Percentiles rank a stretch among this genome's conserved stretches.
These are phyloP conservation scores for Teratosphaeriaceae sp. DNA, from an alignment of 2,329 filamentous ascomycete genomes.

Conservation along the genomic window DNA sequence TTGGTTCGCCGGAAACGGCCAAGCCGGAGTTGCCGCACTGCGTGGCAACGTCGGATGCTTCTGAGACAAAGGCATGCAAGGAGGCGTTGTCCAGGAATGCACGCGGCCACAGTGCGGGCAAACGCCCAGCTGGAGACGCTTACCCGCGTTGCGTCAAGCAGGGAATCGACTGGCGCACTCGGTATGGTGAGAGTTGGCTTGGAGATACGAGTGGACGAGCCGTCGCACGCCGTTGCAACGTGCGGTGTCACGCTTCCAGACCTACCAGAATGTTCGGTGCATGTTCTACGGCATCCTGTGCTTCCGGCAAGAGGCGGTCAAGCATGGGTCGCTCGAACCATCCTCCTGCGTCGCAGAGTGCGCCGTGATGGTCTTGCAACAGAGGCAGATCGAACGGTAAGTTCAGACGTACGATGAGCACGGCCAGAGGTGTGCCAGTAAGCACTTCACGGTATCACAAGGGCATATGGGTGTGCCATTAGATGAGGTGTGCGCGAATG, in stretches of 20 bases:
- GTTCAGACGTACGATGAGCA: constrained; percentile 1
- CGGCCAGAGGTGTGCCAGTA: no score
- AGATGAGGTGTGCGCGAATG: no score
- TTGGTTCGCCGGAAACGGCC: constrained; percentile 26
- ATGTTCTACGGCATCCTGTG: constrained; percentile 5
- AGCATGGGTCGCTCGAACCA: not conserved
- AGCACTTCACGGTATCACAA: no score
- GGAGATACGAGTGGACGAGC: constrained; percentile 18
- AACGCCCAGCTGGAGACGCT: constrained; percentile 16
- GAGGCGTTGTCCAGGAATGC: constrained; percentile 23
- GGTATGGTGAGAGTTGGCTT: constrained; percentile 19
- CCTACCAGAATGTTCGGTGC: constrained; percentile 4
- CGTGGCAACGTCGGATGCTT: constrained; percentile 20
- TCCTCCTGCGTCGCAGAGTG: not conserved
- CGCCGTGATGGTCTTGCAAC: not conserved
- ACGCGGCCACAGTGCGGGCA: constrained; percentile 22
- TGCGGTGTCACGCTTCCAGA: constrained; percentile 17
- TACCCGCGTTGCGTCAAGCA: constrained; percentile 2
- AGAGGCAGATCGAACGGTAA: no score
- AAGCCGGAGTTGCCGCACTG: constrained; percentile 16
- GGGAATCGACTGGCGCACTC: constrained; percentile 5
- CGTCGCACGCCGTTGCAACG: constrained; percentile 23
- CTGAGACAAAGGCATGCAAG: constrained; percentile 29
- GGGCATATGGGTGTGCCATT: no score
- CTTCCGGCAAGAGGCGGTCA: constrained; percentile 6